Conservation (phyloP, 305 asterid genomes). For the Ilex paraguariensis region DNA sequence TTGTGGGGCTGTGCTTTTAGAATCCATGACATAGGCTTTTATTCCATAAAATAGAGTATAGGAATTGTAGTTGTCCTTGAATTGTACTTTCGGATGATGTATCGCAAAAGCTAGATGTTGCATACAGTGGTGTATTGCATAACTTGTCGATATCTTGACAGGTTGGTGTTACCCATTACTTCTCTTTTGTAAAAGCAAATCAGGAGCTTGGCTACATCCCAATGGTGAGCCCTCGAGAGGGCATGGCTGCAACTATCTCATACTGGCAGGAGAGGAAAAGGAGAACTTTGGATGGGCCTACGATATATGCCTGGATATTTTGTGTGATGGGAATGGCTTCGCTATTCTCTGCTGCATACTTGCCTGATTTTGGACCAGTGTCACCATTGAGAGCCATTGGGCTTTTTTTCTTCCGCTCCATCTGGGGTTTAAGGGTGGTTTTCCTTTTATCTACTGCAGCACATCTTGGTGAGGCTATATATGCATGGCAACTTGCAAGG, state of each 20-base stretch:
- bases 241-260: constrained; percentile 72
- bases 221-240: constrained; percentile 61
- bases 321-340: constrained; percentile 50
- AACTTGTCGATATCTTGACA: constrained; percentile 20
- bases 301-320: constrained; percentile 54
- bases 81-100: too few species aligned
- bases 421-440: constrained; percentile 26
- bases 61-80: too few species aligned
- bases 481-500: constrained; percentile 86
- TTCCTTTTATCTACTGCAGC: constrained; percentile 35
- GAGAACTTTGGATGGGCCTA: constrained; percentile 66
- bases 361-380: constrained; percentile 71
- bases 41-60: too few species aligned
- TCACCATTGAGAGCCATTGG: constrained; percentile 39
- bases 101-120: not conserved
- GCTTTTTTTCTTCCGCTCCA: constrained; percentile 59
- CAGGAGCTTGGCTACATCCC: constrained; percentile 87
- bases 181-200: constrained; percentile 84
- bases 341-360: constrained; percentile 63
- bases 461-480: constrained; percentile 76
- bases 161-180: constrained; percentile 96
- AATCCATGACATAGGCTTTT: too few species aligned
- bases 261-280: constrained; percentile 77
- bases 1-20: too few species aligned
- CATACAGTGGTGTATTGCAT: not conserved